Base-by-base conservation (phyloP, 2,329 filamentous ascomycete genomes). In the Aschersonia sp. region DNA sequence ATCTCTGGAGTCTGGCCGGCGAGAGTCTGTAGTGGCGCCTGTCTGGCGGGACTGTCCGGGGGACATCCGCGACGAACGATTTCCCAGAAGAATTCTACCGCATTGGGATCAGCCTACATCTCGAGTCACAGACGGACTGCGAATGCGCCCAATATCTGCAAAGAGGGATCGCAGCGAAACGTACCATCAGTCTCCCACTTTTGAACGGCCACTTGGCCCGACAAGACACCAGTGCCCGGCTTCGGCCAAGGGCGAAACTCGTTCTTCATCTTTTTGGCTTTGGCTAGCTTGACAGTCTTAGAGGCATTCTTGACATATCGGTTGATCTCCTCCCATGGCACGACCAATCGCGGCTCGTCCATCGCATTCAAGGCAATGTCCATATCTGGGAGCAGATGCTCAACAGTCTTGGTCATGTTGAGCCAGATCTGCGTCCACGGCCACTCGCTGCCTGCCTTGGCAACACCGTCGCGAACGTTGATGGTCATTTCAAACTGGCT, bases 331-430 rank as follows among this genome's bases (percentile, higher is more conserved):
- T 84, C 79, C 70, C 73, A 82, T 4, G 79, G 73, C 2, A 77
- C 75, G 10, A 83, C 71, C 7, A 85, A 56, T 30, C 80, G 69
- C 40, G 80, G 80, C 57, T 84, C 79, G 54, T 85, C 81, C 71
- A 83, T 78, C 33, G 74, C 68, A 52, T 84, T 85, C 50, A 83
- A 68, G 0, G 80, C 72, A 49, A 84, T 70, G 51, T 83, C 79
- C 73, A 85, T 79, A 55, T 85, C 79, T 2, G 80, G 80, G 12
- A 84, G 63, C 47, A 75, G 50, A 40, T 72, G 63, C 52, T 74
- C 68, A n/a, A 79, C 68, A 0, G 69, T 68, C 49, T 69, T 63
- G 54, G 76, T 65, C 64, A 79, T 64, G 45, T 72, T 60, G 33
- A 73, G 60, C 75, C 76, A 78, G 50, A 79, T 72, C 54, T 69